Evolutionary conservation across 2,329 filamentous ascomycete species (phyloP).

Genomic region (Pseudomassariella vexata): DNA sequence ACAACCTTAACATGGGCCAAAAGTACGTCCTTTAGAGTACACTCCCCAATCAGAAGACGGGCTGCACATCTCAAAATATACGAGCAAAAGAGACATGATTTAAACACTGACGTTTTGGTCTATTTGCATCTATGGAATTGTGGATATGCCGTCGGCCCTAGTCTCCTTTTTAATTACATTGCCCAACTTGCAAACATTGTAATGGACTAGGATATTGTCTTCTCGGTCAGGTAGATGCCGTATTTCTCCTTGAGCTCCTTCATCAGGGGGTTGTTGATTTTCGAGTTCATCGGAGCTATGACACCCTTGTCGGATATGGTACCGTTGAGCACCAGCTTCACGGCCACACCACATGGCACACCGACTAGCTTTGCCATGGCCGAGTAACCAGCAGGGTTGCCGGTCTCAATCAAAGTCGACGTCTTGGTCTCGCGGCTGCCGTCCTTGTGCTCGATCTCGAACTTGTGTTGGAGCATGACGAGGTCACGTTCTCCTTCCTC

Average conservation of each 20-base stretch:
- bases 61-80: too few relatives aligned
- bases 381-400: slow-evolving; percentile 69
- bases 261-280: slow-evolving; percentile 58
- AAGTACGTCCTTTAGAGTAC: too few relatives aligned
- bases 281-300: slow-evolving; percentile 68
- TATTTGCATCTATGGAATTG: too few relatives aligned
- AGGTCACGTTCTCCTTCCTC: slow-evolving; percentile 77
- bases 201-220: slow-evolving; percentile 3
- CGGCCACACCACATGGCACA: slow-evolving; percentile 61
- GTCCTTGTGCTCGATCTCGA: slow-evolving; percentile 78
- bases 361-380: slow-evolving; percentile 82
- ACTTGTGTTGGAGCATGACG: slow-evolving; percentile 76
- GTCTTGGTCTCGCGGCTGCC: slow-evolving; percentile 71
- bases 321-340: slow-evolving; percentile 71
- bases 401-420: slow-evolving; percentile 77
- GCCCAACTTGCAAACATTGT: too few relatives aligned
- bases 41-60: too few relatives aligned
- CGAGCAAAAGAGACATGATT: too few relatives aligned
- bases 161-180: too few relatives aligned
- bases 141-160: too few relatives aligned
- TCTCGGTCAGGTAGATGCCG: slow-evolving; percentile 4
- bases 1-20: too few relatives aligned
- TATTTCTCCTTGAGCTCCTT: slow-evolving; percentile 37
- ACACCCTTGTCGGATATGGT: slow-evolving; percentile 68
- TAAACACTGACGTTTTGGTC: too few relatives aligned